These are phyloP conservation scores for Tricholoma bakamatsutake DNA, from an alignment of 768 basidiomycete species.

Conservation along the genomic window DNA sequence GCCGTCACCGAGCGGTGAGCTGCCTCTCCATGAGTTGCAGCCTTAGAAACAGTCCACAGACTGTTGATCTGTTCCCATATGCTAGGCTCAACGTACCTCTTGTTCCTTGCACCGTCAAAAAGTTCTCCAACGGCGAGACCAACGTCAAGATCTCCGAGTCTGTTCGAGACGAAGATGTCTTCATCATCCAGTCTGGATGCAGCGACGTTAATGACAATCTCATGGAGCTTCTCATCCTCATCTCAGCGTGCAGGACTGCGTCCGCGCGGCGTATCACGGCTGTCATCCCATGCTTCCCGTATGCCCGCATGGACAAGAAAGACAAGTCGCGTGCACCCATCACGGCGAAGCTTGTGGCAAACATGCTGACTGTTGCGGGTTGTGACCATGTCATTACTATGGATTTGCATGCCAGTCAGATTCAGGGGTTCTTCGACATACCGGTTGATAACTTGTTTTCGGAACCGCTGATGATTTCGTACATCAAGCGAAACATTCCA, in stretches of 20 bases:
- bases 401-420: conserved; percentile 96
- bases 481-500: conserved; percentile 82
- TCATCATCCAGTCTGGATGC: conserved; percentile 93
- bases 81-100: conserved; percentile 85
- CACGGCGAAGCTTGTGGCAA: conserved; percentile 96
- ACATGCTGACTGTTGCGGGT: conserved; percentile 95
- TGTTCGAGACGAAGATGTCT: conserved; percentile 96
- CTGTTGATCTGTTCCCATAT: conserved; percentile 42
- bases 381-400: conserved; percentile 99
- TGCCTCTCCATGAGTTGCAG: conserved; percentile 39
- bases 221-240: conserved; percentile 98
- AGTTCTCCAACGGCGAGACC: conserved; percentile 94
- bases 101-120: conserved; percentile 78
- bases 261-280: conserved; percentile 95
- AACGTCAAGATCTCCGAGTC: conserved; percentile 94
- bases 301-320: conserved; percentile 97
- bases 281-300: conserved; percentile 97
- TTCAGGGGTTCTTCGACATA: conserved; percentile 98
- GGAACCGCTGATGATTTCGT: conserved; percentile 91
- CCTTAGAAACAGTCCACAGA: conserved; percentile 37
- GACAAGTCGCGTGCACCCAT: conserved; percentile 95
- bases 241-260: conserved; percentile 96
- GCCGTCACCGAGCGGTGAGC: conserved; percentile 96
- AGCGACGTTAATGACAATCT: conserved; percentile 91
- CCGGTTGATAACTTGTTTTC: conserved; percentile 97